Percentiles rank a stretch among this genome's conserved stretches.
These are phyloP conservation scores for Hypoxylon sp. DNA, from an alignment of 2,329 filamentous ascomycete species.

Conservation along the genomic window DNA sequence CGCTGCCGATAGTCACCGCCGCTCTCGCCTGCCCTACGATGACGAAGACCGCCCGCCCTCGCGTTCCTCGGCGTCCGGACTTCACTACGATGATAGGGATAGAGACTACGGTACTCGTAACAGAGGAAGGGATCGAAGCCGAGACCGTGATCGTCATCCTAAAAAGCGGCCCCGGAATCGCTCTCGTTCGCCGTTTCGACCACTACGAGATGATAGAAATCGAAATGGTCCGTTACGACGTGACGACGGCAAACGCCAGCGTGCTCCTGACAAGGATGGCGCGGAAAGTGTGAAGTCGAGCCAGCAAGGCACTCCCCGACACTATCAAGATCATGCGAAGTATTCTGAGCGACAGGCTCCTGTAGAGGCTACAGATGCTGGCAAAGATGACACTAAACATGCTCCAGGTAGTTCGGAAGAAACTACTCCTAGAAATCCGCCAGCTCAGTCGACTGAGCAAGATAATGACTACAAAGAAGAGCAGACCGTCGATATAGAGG, in stretches of 20 bases:
- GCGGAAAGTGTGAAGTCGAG: constrained; percentile 60
- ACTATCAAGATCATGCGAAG: constrained; percentile 70
- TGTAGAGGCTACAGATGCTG: constrained; percentile 70
- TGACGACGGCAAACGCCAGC: constrained; percentile 47
- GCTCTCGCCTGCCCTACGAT: constrained; percentile 67
- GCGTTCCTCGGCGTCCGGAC: constrained; percentile 55
- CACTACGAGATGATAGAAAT: constrained; percentile 50
- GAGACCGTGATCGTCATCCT: constrained; percentile 58
- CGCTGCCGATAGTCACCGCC: constrained; percentile 63
- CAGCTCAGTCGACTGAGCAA: constrained; percentile 54
- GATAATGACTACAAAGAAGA: constrained; percentile 67
- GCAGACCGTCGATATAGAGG: constrained; percentile 81
- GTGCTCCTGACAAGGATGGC: constrained; percentile 52
- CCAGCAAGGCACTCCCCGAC: constrained; percentile 63
- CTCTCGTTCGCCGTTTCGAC: constrained; percentile 52
- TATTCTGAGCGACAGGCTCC: constrained; percentile 72
- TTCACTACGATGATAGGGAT: constrained; percentile 68
- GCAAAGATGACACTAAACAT: constrained; percentile 78
- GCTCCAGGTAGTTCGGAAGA: constrained; percentile 71
- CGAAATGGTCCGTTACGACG: constrained; percentile 47
- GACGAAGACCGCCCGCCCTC: constrained; percentile 69
- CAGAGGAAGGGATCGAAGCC: constrained; percentile 49
- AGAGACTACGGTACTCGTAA: constrained; percentile 57
- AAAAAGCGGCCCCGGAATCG: constrained; percentile 70
- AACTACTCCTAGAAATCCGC: constrained; percentile 37